Evolutionary conservation across 352 stramenopile genomes (phyloP).

Genomic region (Phytophthora ramorum): DNA sequence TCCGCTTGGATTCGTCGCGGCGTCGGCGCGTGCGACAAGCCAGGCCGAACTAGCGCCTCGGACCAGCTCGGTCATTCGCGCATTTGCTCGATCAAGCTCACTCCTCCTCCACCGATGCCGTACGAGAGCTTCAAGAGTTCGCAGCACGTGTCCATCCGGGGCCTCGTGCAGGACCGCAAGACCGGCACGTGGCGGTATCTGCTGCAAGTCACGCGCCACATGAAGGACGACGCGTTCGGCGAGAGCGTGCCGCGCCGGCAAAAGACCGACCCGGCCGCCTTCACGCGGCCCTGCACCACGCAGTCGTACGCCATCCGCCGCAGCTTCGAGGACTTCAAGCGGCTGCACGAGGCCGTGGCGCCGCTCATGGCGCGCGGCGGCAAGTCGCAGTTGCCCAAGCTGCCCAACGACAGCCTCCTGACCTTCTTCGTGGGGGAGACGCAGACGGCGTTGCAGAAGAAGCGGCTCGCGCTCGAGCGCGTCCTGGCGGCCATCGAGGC

Average conservation of each 20-base stretch:
- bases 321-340: constrained; percentile 83
- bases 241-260: not conserved
- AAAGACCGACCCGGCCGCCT: constrained; percentile 23
- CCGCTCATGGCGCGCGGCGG: no score
- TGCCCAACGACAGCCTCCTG: constrained; percentile 78
- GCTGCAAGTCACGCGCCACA: constrained; percentile 63
- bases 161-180: constrained; percentile 55
- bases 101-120: constrained; percentile 48
- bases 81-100: not conserved
- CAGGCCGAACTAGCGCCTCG: not conserved
- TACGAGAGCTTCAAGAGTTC: constrained; percentile 78
- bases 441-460: constrained; percentile 70
- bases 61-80: not conserved
- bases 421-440: constrained; percentile 79
- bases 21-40: constrained; percentile 6
- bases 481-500: constrained; percentile 58
- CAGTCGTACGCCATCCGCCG: constrained; percentile 68
- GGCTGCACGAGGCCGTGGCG: constrained; percentile 61
- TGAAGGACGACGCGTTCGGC: constrained; percentile 28
- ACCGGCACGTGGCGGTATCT: constrained; percentile 69
- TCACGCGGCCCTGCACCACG: constrained; percentile 43
- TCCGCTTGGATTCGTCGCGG: constrained; percentile 15
- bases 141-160: constrained; percentile 58
- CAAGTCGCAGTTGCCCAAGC: constrained; percentile 41
- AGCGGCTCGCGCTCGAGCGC: constrained; percentile 59